Percentiles rank a stretch among this genome's conserved stretches.
Conservation (phyloP, 129 eudicot species). For the Helianthus annuus region DNA sequence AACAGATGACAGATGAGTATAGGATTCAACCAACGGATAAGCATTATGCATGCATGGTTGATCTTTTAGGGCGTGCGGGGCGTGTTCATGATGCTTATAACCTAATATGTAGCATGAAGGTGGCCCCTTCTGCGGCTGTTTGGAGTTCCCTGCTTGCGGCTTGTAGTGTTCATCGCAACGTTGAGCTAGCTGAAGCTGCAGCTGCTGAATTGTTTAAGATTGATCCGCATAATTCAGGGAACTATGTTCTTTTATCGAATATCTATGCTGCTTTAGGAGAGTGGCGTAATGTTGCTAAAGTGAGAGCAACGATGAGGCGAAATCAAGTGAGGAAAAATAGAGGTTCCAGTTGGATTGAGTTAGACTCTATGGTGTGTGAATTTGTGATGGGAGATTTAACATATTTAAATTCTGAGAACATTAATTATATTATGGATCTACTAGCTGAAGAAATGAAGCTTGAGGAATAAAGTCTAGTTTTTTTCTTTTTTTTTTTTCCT, state of each 20-base stretch:
- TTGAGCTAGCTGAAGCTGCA: constrained; percentile 52
- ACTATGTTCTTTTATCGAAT: constrained; percentile 53
- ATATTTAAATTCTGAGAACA: constrained; percentile 25
- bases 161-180: constrained; percentile 43
- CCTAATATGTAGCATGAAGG: constrained; percentile 35
- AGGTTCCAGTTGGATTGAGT: constrained; percentile 67
- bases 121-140: constrained; percentile 45
- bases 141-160: constrained; percentile 57
- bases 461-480: neutral
- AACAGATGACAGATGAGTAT: constrained; percentile 40
- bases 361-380: constrained; percentile 43
- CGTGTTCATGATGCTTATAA: constrained; percentile 38
- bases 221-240: constrained; percentile 59
- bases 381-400: constrained; percentile 53
- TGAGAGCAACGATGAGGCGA: constrained; percentile 43
- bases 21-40: constrained; percentile 39
- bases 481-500: too few species aligned
- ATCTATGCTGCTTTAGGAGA: constrained; percentile 44
- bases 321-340: constrained; percentile 45
- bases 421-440: constrained; percentile 36
- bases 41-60: constrained; percentile 60
- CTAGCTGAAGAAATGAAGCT: constrained; percentile 53
- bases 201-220: constrained; percentile 53
- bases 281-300: constrained; percentile 50
- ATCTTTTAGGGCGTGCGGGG: constrained; percentile 54